Base-by-base conservation (phyloP, 352 stramenopile genomes). In the Peronosclerospora sorghi region DNA sequence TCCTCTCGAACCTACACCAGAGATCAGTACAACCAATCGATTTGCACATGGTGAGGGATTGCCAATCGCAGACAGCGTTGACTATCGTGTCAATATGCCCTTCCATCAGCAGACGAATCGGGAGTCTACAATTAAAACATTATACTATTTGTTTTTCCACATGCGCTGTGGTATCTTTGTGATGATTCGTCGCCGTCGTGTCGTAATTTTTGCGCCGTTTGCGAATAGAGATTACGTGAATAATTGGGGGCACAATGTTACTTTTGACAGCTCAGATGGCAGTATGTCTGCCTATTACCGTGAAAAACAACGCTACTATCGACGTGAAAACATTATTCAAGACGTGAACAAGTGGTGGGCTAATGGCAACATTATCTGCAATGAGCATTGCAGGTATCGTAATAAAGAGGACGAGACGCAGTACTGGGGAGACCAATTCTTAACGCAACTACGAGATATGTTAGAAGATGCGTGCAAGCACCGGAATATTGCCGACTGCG, bases 291-390 rank as follows among this genome's bases (percentile, higher is more conserved):
- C 80, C 15, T 98, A 98, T 59, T 97, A 97, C 60, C 66, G 64
- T 17, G 74, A 91, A 41, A 95, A 95, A 48, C 61, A 79, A 35
- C 67, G 72, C 19, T 76, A 86, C 42, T 81, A 84, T 27, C 74
- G 80, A 10, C 65, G 62, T 12, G 80, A 95, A 45, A 83, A 92
- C 52, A 79, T 86, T 48, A 82, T 93, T 12, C 54, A 52, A 1
- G 78, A 92, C 47, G 68, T 84, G 38, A 80, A 59, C 15, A 93
- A 96, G 58, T 99, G 95, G 96, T 99, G 96, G 95, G 95, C 93
- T n/a, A 98, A 99, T 68, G 95, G 96, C 36, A 97, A 97, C 58
- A 98, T 98, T 64, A 98, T 98, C 55, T 98, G 94, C 68, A 97
- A 98, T 68, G 90, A 98, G 65, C 76, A 96, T 53, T 86, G 78